phyloP scores from a whole-genome alignment of 1,284 basidiomycete genomes.

The Hemileia vastatrix region DNA sequence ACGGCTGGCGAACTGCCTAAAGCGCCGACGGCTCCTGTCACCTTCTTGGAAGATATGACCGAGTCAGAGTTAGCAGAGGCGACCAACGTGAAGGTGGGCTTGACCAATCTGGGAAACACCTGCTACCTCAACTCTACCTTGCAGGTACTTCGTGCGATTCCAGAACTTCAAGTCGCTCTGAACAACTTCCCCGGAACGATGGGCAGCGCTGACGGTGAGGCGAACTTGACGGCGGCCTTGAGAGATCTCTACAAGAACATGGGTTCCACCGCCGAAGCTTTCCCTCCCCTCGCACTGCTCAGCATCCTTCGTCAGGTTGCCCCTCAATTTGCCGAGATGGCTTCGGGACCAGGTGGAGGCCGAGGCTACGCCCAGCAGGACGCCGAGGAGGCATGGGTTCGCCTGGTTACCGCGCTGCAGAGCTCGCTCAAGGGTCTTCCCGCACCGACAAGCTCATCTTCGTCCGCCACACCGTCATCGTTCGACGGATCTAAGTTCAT shows the following conservation, averaged over 20 bases:
- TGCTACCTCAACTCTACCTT: slow-evolving; percentile 43
- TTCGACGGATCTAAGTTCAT: too few relatives aligned
- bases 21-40: slow-evolving; percentile 63
- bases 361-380: slow-evolving; percentile 44
- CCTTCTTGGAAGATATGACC: slow-evolving; percentile 64
- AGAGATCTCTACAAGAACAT: slow-evolving; percentile 39
- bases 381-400: slow-evolving; percentile 42
- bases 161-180: slow-evolving; percentile 38
- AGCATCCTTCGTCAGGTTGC: slow-evolving; percentile 37
- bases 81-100: too few relatives aligned
- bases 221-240: slow-evolving; percentile 38
- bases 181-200: slow-evolving; percentile 26
- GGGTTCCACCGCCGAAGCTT: slow-evolving; percentile 33
- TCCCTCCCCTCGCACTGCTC: slow-evolving; percentile 41
- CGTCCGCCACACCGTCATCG: too few relatives aligned
- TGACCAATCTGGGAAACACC: slow-evolving; percentile 42
- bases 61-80: slow-evolving; percentile 3
- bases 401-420: too few relatives aligned
- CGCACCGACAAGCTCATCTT: slow-evolving; percentile 46
- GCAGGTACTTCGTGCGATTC: slow-evolving; percentile 39
- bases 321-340: slow-evolving; percentile 42
- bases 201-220: slow-evolving; percentile 33
- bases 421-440: slow-evolving; percentile 47
- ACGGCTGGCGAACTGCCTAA: slow-evolving; percentile 82
- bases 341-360: slow-evolving; percentile 27